Conservation (phyloP, 495 filamentous ascomycete genomes). For the Neurospora sp. region DNA sequence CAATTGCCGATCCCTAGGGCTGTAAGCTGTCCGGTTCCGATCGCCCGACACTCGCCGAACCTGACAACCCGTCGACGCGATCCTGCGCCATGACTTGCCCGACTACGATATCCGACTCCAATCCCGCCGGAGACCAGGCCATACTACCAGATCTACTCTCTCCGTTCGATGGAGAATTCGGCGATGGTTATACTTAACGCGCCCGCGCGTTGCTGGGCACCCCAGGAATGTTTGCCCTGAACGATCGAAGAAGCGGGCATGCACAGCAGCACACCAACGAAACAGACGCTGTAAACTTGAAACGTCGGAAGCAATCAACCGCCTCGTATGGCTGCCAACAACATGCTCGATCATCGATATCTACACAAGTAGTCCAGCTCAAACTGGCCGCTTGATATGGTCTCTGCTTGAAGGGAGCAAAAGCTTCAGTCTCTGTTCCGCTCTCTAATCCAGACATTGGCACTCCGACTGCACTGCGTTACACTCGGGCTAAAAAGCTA, state of each 20-base stretch:
- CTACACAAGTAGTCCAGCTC: too few relatives aligned
- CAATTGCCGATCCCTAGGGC: not conserved
- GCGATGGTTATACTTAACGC: too few relatives aligned
- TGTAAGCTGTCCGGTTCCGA: not conserved
- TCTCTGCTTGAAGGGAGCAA: too few relatives aligned
- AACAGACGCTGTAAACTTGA: not conserved
- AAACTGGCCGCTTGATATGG: too few relatives aligned
- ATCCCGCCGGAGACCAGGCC: too few relatives aligned
- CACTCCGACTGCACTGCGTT: too few relatives aligned
- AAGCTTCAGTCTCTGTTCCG: too few relatives aligned
- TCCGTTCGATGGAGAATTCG: too few relatives aligned
- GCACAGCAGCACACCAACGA: not conserved
- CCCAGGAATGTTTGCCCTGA: not conserved
- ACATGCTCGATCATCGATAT: not conserved
- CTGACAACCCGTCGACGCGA: not conserved
- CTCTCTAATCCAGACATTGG: too few relatives aligned
- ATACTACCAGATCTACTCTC: too few relatives aligned
- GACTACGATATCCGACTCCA: not conserved
- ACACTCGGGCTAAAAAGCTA: too few relatives aligned
- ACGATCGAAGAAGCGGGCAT: not conserved
- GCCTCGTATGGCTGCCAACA: not conserved
- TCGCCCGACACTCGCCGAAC: not conserved
- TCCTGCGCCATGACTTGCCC: not conserved
- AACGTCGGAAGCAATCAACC: not conserved
- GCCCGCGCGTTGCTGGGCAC: too few relatives aligned